Evolutionary conservation across 148 eudicot genomes (phyloP), one percentile per base, ranked within the genome.

Genomic region (Rhododendron williamsianum): DNA sequence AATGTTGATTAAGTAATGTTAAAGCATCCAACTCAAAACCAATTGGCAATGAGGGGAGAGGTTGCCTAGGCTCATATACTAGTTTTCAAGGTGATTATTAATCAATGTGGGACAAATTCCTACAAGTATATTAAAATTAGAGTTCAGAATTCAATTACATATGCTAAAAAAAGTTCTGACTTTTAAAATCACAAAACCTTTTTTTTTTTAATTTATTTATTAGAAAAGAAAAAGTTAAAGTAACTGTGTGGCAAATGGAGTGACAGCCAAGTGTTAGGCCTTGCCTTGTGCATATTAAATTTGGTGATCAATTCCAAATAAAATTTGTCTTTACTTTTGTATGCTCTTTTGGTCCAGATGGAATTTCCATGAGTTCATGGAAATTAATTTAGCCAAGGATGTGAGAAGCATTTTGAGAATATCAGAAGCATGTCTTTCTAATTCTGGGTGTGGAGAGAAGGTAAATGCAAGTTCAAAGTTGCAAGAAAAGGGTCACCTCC

Each of bases 401-500:
- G 58, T 51, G 76, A 87, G 82, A 81, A 86, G 78, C 86, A 87
- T 88, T 85, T 85, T 91, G 83, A 92, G 84, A 81, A 88, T 91
- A 85, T 83, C 92, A 46, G 88, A 86, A 82, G 88, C 79, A 56
- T 76, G 83, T 82, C 88, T 90, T 86, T 82, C 90, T 81, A 73
- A 76, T 82, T 76, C 80, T 84, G 78, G 76, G 86, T 86, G 88
- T 54, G 51, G 51, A 82, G 89, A 89, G 82, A 87, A 82, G 71
- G 86, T 80, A 65, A 91, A 89, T 83, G 83, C 77, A 81, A 89
- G 78, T 87, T 83, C 85, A 41, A 82, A 86, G 76, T 88, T 93
- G 49, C 88, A 84, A 87, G 89, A 89, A 83, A 89, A 83, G 46
- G 94, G 98, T 74, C 84, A 76, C 83, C 86, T 80, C 74, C 90